Conservation (phyloP, 1,139 yeast species). For the Candida pseudoviswanathii region DNA sequence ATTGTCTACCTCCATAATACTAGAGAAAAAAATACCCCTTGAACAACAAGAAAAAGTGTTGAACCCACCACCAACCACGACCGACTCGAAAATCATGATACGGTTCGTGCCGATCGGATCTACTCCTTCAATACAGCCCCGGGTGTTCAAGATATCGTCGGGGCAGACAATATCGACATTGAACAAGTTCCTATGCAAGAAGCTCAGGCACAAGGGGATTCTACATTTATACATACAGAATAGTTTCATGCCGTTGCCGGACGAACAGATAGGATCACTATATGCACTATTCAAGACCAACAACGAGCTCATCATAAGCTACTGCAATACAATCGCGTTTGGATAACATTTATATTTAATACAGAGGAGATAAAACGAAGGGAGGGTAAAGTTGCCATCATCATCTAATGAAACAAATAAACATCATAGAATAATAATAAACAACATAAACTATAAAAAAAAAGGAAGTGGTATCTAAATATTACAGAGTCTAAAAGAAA, state of each 20-base stretch:
- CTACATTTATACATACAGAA: slow-evolving; percentile 53
- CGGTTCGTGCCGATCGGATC: slow-evolving; percentile 65
- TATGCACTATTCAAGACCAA: slow-evolving; percentile 46
- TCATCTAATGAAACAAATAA: neutral
- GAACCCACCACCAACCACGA: neutral
- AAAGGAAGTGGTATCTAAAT: slow-evolving; percentile 2
- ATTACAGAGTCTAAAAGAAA: neutral
- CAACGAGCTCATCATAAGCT: slow-evolving; percentile 54
- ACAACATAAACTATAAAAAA: neutral
- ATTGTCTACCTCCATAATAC: slow-evolving; percentile 26
- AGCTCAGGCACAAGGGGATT: slow-evolving; percentile 31
- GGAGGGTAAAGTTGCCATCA: neutral
- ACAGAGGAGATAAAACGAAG: neutral
- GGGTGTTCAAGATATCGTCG: slow-evolving; percentile 49
- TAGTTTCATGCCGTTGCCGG: slow-evolving; percentile 63
- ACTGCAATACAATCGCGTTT: slow-evolving; percentile 60
- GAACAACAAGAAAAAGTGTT: slow-evolving; percentile 15
- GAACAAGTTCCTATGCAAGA: slow-evolving; percentile 45
- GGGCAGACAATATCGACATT: slow-evolving; percentile 50
- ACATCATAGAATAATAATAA: neutral
- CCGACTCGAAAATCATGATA: slow-evolving; percentile 35
- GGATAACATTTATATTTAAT: slow-evolving; percentile 32
- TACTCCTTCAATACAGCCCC: slow-evolving; percentile 50
- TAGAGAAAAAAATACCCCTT: slow-evolving; percentile 20
- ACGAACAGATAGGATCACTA: slow-evolving; percentile 54